Conservation (phyloP, 768 basidiomycete genomes). For the Leccinum disarticulatum region DNA sequence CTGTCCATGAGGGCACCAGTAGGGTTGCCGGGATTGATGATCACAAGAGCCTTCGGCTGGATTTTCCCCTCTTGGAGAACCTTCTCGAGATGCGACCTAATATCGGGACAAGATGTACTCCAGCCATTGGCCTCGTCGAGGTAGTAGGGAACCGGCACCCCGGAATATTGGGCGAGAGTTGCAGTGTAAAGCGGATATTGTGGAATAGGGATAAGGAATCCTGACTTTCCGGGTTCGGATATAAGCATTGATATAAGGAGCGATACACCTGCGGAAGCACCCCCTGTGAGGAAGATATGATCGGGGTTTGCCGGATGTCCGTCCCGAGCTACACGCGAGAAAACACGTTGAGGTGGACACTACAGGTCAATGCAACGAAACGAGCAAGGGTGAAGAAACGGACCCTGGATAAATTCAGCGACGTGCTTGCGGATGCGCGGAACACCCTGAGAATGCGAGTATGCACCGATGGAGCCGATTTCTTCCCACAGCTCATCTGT, state of each 20-base stretch:
- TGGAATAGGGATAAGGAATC: constrained; percentile 93
- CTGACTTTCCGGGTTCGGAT: constrained; percentile 54
- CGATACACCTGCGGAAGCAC: constrained; percentile 93
- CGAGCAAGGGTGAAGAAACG: constrained; percentile 18
- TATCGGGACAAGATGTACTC: constrained; percentile 71
- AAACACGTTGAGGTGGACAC: background rate
- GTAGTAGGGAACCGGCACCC: constrained; percentile 83
- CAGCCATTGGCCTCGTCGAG: constrained; percentile 82
- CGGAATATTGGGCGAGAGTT: constrained; percentile 81
- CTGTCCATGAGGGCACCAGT: constrained; percentile 84
- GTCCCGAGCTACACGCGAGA: constrained; percentile 67
- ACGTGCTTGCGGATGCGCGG: constrained; percentile 85
- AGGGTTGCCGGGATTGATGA: constrained; percentile 99
- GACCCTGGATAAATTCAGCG: constrained; percentile 86
- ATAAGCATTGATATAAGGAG: constrained; percentile 81
- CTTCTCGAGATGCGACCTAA: constrained; percentile 65
- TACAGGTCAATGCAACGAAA: constrained; percentile 6
- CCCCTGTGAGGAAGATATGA: constrained; percentile 92
- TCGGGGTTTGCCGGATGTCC: constrained; percentile 80
- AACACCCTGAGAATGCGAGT: constrained; percentile 93
- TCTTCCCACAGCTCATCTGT: constrained; percentile 78
- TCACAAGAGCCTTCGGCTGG: constrained; percentile 79
- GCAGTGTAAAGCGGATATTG: constrained; percentile 99
- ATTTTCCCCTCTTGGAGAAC: constrained; percentile 58
- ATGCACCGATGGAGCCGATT: constrained; percentile 93